Conservation (phyloP, 306 rosid genomes). For the Glycine latifolia region DNA sequence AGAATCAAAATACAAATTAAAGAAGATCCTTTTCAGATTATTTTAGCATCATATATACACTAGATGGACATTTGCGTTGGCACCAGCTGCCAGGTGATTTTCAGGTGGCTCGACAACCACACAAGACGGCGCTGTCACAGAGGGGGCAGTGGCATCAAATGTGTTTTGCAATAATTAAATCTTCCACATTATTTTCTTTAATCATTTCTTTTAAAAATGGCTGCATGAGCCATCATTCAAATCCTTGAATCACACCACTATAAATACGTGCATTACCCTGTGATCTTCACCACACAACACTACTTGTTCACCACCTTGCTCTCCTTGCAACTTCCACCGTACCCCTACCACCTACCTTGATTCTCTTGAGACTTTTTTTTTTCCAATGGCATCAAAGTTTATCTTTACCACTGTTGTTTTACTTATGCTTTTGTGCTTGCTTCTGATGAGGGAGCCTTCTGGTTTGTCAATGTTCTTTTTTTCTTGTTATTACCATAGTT, state of each 20-base stretch:
- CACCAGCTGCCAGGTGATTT: slow-evolving; percentile 47
- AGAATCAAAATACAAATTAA: neutral
- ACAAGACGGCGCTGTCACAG: slow-evolving; percentile 67
- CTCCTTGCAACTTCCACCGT: neutral
- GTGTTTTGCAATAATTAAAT: slow-evolving; percentile 29
- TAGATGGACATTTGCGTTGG: neutral
- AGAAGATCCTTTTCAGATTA: slow-evolving; percentile 25
- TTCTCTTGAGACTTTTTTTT: neutral
- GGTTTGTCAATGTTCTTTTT: slow-evolving; percentile 45
- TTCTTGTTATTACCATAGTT: neutral
- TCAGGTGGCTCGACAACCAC: slow-evolving; percentile 51
- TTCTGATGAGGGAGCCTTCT: slow-evolving; percentile 49
- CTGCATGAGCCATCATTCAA: slow-evolving; percentile 67
- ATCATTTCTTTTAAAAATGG: slow-evolving; percentile 65
- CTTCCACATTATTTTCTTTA: slow-evolving; percentile 31
- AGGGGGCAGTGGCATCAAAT: slow-evolving; percentile 8
- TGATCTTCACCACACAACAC: neutral
- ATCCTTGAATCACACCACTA: slow-evolving; percentile 44
- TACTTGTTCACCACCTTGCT: neutral
- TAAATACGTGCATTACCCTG: slow-evolving; percentile 48
- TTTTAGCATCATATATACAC: neutral
- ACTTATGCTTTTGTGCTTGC: slow-evolving; percentile 55
- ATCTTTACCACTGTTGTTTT: slow-evolving; percentile 30
- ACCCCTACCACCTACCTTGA: neutral
- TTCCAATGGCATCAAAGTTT: slow-evolving; percentile 59